Conservation (phyloP, 1,284 basidiomycete species). For the Cryptococcus depauperatus region DNA sequence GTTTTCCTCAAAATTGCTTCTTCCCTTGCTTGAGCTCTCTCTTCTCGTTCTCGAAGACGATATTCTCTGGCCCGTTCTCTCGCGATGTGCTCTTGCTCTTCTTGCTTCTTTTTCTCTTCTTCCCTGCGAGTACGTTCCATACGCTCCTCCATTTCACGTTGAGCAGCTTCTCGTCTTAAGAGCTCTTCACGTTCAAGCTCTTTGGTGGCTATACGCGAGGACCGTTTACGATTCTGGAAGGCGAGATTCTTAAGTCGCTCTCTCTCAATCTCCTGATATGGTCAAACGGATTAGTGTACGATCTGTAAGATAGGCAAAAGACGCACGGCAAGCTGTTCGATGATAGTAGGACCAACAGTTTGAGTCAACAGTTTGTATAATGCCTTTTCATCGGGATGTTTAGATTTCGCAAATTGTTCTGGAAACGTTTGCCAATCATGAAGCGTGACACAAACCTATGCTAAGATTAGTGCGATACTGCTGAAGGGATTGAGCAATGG, state of each 20-base stretch:
- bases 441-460: conserved; percentile 48
- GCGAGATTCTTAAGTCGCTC: conserved; percentile 45
- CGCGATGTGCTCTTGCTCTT: conserved; percentile 35
- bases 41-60: conserved; percentile 45
- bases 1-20: conserved; percentile 41
- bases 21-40: conserved; percentile 45
- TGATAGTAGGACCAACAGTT: conserved; percentile 46
- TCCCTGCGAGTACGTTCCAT: conserved; percentile 45
- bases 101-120: conserved; percentile 28
- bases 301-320: background rate
- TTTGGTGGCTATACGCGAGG: conserved; percentile 48
- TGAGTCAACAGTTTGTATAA: conserved; percentile 45
- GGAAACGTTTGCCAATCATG: conserved; percentile 48
- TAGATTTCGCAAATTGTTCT: conserved; percentile 46
- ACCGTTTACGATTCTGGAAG: conserved; percentile 48
- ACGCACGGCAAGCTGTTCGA: conserved; percentile 40
- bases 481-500: background rate
- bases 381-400: conserved; percentile 48
- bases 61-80: conserved; percentile 46
- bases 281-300: too few species aligned
- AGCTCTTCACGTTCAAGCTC: conserved; percentile 49
- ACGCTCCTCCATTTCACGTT: conserved; percentile 45
- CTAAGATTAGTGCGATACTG: too few species aligned
- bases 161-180: conserved; percentile 40
- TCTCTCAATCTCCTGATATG: conserved; percentile 38